Base-by-base conservation (phyloP, 1,284 basidiomycete species). In the Pseudozyma hubeiensis region DNA sequence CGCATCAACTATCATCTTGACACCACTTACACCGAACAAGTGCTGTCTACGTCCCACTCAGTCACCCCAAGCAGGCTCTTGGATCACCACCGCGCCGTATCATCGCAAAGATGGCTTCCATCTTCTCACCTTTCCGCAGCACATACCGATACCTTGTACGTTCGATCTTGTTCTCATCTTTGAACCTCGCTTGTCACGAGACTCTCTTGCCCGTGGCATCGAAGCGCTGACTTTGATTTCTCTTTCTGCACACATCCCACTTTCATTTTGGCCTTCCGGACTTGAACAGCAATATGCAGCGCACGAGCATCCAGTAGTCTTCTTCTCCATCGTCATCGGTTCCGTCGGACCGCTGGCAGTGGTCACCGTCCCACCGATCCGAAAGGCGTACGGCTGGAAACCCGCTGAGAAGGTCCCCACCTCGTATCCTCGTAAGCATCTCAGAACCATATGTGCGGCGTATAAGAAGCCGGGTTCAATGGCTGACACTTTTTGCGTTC, bases 251-350 rank as follows among this genome's bases (percentile, higher is more conserved):
- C 2, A 10, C 35, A 9, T 37, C 35, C 2, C 24, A 24, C 4
- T 24, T 4, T 24, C 24, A 24, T 24, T 37, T 37, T 37, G 35
- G 35, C 9, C 2, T 10, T 37, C 35, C 9, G 24, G 19, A 13
- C 17, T 44, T 31, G 31, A 16, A 41, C 54, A 90, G 89, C 89
- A 90, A 88, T 90, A 91, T 67, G 89, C 91, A 81, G 93, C 94
- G 39, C 95, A 97, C 87, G 94, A 97, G 86, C 90, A 90, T 79
- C 94, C 94, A 39, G 92, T 93, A 81, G 89, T 97, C 85, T 95
- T 96, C 87, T 97, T 90, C 87, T 92, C 93, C 7, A 88, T 91
- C 83, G 85, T 90, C 54, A 86, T 97, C 65, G 94, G 94, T 46
- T 81, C 76, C 10, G 69, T 84, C 41, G 85, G 85, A 3, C 94